Evolutionary conservation across 2,329 filamentous ascomycete genomes (phyloP).

Genomic region (Zymoseptoria ardabiliae): DNA sequence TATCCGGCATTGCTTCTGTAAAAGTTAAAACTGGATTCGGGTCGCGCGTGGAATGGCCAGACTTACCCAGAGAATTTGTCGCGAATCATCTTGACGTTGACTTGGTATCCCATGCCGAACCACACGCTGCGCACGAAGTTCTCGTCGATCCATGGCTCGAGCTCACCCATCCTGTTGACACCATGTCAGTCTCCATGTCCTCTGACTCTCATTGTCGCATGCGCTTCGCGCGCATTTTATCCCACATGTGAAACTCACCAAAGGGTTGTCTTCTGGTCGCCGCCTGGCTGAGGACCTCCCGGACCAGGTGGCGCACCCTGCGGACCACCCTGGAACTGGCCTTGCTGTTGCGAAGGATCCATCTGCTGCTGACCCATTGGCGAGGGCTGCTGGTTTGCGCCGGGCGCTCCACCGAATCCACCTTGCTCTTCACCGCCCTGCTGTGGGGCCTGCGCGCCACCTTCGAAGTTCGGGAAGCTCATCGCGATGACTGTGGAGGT

Average conservation of each 20-base stretch:
- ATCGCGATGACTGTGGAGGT: slow-evolving; percentile 37
- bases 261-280: slow-evolving; percentile 46
- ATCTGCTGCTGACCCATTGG: slow-evolving; percentile 51
- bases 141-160: slow-evolving; percentile 98
- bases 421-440: slow-evolving; percentile 25
- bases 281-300: slow-evolving; percentile 31
- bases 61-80: slow-evolving; percentile 95
- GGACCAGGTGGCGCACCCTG: slow-evolving; percentile 38
- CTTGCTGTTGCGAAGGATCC: slow-evolving; percentile 42
- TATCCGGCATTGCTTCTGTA: slow-evolving; percentile 80
- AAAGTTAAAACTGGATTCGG: slow-evolving; percentile 1
- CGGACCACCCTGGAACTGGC: slow-evolving; percentile 36
- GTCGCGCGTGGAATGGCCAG: not conserved
- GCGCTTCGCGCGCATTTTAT: not conserved
- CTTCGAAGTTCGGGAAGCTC: slow-evolving; percentile 61
- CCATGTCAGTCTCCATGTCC: not conserved
- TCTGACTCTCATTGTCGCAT: slow-evolving; percentile 2
- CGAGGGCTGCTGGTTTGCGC: slow-evolving; percentile 45
- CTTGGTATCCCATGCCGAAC: slow-evolving; percentile 85
- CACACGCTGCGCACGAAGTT: slow-evolving; percentile 95
- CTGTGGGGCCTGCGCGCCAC: slow-evolving; percentile 53
- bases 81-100: slow-evolving; percentile 99
- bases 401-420: slow-evolving; percentile 41
- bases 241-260: slow-evolving; percentile 34
- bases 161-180: slow-evolving; percentile 88